Evolutionary conservation across 2,329 filamentous ascomycete genomes (phyloP), one percentile per base, ranked within the genome.

Genomic region (Berkeleyomyces rouxiae): DNA sequence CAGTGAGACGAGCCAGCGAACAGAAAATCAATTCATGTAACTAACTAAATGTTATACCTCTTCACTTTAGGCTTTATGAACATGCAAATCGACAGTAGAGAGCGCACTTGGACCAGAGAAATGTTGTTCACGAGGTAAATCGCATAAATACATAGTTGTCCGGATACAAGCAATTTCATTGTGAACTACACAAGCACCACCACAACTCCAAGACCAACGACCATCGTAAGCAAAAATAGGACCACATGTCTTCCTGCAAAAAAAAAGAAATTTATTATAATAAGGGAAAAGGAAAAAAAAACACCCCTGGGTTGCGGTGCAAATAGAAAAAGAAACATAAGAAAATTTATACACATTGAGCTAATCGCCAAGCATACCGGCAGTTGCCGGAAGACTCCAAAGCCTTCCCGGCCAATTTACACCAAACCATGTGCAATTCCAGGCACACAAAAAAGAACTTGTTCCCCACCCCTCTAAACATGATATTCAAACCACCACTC

Each of bases 281-380:
- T 58, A 58, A 49, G 49, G 31, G 9, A 31, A n/a, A 51, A 49
- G 36, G 31, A 1, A 58, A 42, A 44, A 37, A 13, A 23, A 55
- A 37, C 51, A 55, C 13, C 33, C 11, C 16, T 0, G 36, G 33
- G 16, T 31, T 39, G 5, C 46, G 40, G 33, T 39, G 7, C 13
- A n/a, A 58, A 57, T 49, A 43, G 42, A 49, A 64, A 43, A 58
- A 49, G 57, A 47, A 49, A 63, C 7, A 53, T 59, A 31, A 63
- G 40, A 57, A 61, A 64, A 51, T 62, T 64, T 64, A 64, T 64
- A 64, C 59, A 64, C 59, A 63, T 60, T 63, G 33, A 61, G 51
- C 49, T 58, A 58, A 46, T 46, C 36, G 58, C 42, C 40, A 37
- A 59, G 44, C 39, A 39, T 55, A 55, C 33, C 51, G 39, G 1